phyloP scores from a whole-genome alignment of 139 green algal species.

The Deuterostichococcus epilithicus region DNA sequence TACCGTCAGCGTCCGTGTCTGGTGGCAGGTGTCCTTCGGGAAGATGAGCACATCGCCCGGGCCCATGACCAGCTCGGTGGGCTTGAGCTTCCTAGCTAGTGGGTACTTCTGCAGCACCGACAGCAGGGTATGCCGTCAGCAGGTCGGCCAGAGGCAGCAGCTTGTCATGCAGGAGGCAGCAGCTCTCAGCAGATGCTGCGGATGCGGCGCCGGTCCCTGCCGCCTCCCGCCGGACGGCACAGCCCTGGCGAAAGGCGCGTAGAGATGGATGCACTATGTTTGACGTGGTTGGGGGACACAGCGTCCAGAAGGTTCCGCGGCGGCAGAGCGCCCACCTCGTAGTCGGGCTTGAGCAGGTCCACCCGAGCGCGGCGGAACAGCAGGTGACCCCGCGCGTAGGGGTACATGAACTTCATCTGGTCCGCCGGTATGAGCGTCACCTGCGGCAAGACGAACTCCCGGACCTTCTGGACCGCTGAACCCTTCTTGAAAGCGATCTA shows the following conservation, averaged over 20 bases:
- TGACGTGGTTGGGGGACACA: too few relatives aligned
- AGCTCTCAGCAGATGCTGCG: neutral
- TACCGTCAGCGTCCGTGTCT: neutral
- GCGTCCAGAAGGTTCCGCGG: too few relatives aligned
- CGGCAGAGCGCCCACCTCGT: neutral
- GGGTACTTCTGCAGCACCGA: neutral
- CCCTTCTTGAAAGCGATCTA: too few relatives aligned
- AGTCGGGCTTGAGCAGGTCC: neutral
- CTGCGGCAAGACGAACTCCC: too few relatives aligned
- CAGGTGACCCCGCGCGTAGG: neutral
- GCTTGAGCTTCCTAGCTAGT: neutral
- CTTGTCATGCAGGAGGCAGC: too few relatives aligned
- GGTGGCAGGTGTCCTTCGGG: neutral
- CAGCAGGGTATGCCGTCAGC: neutral
- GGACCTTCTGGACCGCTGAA: too few relatives aligned
- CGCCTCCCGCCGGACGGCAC: too few relatives aligned
- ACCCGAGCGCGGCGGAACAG: neutral
- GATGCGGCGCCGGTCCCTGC: too few relatives aligned
- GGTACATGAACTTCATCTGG: neutral
- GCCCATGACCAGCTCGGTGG: neutral
- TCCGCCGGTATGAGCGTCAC: neutral
- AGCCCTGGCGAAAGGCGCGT: too few relatives aligned
- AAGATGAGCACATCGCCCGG: neutral
- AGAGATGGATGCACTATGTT: too few relatives aligned
- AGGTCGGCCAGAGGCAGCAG: too few relatives aligned